Conservation (phyloP, 2,329 filamentous ascomycete genomes). For the Fusarium temperatum region DNA sequence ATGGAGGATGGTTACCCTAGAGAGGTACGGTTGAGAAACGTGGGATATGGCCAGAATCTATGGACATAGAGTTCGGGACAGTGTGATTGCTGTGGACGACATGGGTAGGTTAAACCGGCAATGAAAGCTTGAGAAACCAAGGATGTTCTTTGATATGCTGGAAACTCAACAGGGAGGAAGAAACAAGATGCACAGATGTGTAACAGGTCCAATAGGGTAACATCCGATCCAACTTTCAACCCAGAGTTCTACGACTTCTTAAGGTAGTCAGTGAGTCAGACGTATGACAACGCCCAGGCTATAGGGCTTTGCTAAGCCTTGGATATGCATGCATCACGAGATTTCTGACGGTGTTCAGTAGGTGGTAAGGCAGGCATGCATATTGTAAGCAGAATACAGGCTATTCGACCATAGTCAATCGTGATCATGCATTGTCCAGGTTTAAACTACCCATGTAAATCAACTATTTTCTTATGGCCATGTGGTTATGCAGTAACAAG, state of each 20-base stretch:
- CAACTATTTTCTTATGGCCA: neutral
- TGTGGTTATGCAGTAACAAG: conserved; percentile 2
- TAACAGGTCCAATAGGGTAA: neutral
- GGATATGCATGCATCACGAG: conserved; percentile 3
- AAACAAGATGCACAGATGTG: neutral
- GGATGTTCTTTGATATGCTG: neutral
- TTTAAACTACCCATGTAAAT: neutral
- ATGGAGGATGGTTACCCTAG: neutral
- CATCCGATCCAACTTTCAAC: neutral
- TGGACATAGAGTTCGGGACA: neutral
- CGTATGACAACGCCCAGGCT: neutral
- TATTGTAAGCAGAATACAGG: neutral
- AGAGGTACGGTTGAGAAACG: neutral
- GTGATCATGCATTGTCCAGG: neutral
- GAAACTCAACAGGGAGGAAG: neutral
- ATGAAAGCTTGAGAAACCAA: neutral
- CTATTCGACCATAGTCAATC: neutral
- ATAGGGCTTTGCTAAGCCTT: neutral
- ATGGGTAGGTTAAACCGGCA: neutral
- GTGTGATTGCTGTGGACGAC: neutral
- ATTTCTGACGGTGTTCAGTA: neutral
- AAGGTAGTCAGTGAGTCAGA: neutral
- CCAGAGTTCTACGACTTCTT: neutral
- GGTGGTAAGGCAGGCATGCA: neutral
- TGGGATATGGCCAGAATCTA: neutral